Evolutionary conservation across 2,329 filamentous ascomycete species (phyloP), one percentile per base, ranked within the genome.

Genomic region (Fusarium annulatum): DNA sequence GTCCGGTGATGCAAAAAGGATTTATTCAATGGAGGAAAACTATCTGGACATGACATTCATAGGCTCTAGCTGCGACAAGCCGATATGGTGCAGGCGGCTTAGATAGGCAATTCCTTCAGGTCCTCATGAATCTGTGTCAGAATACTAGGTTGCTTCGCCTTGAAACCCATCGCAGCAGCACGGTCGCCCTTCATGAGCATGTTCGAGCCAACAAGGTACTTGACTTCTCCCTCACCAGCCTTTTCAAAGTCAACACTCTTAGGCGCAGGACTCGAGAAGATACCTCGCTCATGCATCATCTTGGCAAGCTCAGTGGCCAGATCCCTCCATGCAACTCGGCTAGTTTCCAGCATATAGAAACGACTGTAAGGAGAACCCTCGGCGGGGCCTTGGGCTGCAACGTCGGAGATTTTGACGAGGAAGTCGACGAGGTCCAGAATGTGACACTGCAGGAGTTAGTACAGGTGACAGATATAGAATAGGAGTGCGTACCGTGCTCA

Each of bases 151-250:
- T 68, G 19, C 16, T 42, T 53, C 1, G 64, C 28, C 16, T 45
- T 30, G 7, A 42, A 68, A 3, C 64, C 64, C 56, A 63, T 49
- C 3, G 56, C 42, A 5, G 65, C 38, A 55, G 64, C 56, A 19
- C 65, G 65, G 3, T 68, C 65, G 1, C 65, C 65, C 30, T 68
- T 68, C 10, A 63, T 33, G 5, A 68, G 64, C 65, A 68, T 68
- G 26, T 68, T 68, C 3, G 64, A 59, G 3, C 36, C 65, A 3
- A 68, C 48, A 1, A 68, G 65, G 11, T 55, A 59, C 42, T 68
- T 63, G 9, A 68, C 56, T 21, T 68, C 65, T 6, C 56, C 64
- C 9, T 63, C 46, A 16, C 65, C 65, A 30, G 64, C 64, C n/a
- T 49, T 36, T 34, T 68, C 36, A 5, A 68, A 63, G 0, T 43